Evolutionary conservation across 164 flowering plant species (phyloP).

Genomic region (Echeveria elegans): DNA sequence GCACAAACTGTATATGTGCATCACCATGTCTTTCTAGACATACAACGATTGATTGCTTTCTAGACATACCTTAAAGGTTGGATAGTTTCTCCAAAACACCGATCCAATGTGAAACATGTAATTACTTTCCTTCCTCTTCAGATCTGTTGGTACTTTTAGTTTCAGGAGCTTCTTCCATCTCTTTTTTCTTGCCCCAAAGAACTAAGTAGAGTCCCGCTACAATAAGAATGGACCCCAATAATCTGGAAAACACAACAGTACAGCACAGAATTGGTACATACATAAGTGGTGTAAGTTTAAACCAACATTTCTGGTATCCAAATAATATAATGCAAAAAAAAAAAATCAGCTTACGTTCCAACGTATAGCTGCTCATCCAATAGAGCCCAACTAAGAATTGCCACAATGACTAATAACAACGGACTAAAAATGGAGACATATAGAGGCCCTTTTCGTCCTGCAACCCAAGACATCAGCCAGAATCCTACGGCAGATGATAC

Average conservation of each 20-base stretch:
- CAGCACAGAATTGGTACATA: not conserved
- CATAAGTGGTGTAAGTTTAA: not conserved
- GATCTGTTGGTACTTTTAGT: not conserved
- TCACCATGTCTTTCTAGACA: no score
- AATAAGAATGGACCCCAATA: not conserved
- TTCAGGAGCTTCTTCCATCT: not conserved
- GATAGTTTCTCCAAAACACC: no score
- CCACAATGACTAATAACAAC: constrained; percentile 59
- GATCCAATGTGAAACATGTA: not conserved
- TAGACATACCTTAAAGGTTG: no score
- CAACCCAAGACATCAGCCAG: constrained; percentile 52
- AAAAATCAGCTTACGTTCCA: constrained; percentile 48
- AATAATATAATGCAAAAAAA: no score
- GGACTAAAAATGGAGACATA: constrained; percentile 80
- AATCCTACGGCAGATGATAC: constrained; percentile 52
- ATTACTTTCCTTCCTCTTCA: not conserved
- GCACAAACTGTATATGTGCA: no score
- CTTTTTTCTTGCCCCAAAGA: constrained; percentile 8
- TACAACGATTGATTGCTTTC: no score
- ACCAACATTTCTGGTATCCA: no score
- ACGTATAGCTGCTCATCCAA: constrained; percentile 46
- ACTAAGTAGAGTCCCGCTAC: constrained; percentile 7
- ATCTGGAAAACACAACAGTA: not conserved
- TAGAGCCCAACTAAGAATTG: constrained; percentile 55
- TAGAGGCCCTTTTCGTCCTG: constrained; percentile 60